Conservation (phyloP, 208 protist genomes). For the Crithidia expoeki region DNA sequence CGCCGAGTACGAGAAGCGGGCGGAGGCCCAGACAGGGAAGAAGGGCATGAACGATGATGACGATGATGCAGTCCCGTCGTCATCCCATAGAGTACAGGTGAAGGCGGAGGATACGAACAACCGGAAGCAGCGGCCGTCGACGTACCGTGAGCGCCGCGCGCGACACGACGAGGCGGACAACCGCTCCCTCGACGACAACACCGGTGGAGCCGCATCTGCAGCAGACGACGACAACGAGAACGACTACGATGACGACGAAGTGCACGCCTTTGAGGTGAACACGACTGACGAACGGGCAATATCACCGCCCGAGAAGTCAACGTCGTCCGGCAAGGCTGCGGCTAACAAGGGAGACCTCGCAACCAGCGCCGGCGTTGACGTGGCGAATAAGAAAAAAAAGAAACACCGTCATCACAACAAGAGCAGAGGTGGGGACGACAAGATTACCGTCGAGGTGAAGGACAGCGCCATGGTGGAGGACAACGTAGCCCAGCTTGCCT, state of each 20-base stretch:
- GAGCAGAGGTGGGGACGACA: neutral
- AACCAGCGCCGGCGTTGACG: neutral
- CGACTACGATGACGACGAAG: constrained; percentile 10
- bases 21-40: neutral
- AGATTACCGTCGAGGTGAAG: neutral
- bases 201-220: neutral
- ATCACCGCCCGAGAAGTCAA: neutral
- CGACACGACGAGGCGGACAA: constrained; percentile 20
- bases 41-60: neutral
- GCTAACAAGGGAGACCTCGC: neutral
- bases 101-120: neutral
- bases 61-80: neutral
- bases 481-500: constrained; percentile 16
- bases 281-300: neutral
- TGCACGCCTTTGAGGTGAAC: constrained; percentile 1
- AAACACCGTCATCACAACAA: constrained; percentile 11
- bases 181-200: constrained; percentile 17
- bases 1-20: constrained; percentile 18
- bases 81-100: neutral
- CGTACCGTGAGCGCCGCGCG: constrained; percentile 17
- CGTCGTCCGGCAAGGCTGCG: neutral
- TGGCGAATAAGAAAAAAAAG: constrained; percentile 7
- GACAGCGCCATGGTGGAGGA: constrained; percentile 17
- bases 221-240: neutral
- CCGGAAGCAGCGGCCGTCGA: constrained; percentile 1